phyloP scores from a whole-genome alignment of 768 basidiomycete genomes.

The Mrakia hoshinonis region DNA sequence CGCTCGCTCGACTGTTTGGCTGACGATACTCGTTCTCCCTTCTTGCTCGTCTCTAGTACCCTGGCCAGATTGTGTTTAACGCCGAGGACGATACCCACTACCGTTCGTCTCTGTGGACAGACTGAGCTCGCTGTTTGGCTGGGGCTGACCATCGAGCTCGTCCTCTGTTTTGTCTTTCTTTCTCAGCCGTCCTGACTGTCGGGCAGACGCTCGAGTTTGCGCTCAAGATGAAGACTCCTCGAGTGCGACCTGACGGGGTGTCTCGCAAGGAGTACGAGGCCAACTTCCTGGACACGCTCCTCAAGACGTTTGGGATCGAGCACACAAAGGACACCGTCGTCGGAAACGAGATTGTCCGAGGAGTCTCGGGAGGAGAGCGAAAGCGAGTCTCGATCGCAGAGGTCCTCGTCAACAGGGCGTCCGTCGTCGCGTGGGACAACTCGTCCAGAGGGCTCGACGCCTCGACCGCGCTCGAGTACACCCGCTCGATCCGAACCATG shows the following conservation, averaged over 20 bases:
- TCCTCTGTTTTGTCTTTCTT: not conserved
- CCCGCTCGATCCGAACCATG: constrained; percentile 44
- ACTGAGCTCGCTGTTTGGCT: too few relatives aligned
- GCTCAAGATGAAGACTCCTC: constrained; percentile 28
- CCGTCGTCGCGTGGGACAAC: constrained; percentile 38
- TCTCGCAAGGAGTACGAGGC: constrained; percentile 22
- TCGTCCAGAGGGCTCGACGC: constrained; percentile 41
- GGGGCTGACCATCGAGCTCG: too few relatives aligned
- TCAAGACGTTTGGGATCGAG: constrained; percentile 28
- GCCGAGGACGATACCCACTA: constrained; percentile 27
- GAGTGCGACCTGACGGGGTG: constrained; percentile 16
- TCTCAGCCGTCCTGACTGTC: constrained; percentile 22
- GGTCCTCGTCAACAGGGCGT: constrained; percentile 32
- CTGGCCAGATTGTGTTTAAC: constrained; percentile 27
- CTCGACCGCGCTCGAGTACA: constrained; percentile 47
- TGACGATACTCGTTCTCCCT: not conserved
- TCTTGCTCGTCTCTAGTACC: constrained; percentile 2
- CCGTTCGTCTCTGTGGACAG: not conserved
- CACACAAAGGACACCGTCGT: constrained; percentile 40
- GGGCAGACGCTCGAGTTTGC: constrained; percentile 29
- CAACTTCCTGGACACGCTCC: constrained; percentile 12
- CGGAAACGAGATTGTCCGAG: constrained; percentile 63
- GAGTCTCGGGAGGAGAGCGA: constrained; percentile 46
- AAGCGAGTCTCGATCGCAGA: constrained; percentile 32
- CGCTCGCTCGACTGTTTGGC: not conserved